A percentile compares a stretch with the other conserved stretches of the same genome.
Conservation (phyloP, 768 basidiomycete species). For the Cyclocybe cylindracea region DNA sequence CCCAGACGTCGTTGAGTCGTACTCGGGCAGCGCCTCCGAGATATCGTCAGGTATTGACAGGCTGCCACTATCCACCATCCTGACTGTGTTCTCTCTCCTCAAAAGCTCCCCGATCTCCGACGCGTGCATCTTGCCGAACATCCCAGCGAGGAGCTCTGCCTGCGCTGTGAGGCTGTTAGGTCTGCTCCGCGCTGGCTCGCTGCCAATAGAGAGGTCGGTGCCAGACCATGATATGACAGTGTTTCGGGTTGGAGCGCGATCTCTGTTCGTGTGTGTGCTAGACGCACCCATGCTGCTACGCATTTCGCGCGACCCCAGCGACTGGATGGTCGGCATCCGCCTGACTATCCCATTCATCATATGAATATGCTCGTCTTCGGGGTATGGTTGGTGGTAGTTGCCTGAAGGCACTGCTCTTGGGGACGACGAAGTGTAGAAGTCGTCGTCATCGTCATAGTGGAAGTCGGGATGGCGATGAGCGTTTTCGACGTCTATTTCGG, state of each 20-base stretch:
- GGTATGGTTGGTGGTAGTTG: slow-evolving; percentile 35
- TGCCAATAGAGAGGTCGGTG: slow-evolving; percentile 18
- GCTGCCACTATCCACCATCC: slow-evolving; percentile 13
- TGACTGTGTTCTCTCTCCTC: slow-evolving; percentile 33
- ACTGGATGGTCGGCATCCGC: slow-evolving; percentile 83
- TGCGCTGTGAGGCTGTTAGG: slow-evolving; percentile 33
- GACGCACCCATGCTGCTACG: slow-evolving; percentile 28
- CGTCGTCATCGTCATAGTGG: slow-evolving; percentile 26
- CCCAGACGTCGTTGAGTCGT: slow-evolving; percentile 13
- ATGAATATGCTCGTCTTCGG: slow-evolving; percentile 52
- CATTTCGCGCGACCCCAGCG: slow-evolving; percentile 66
- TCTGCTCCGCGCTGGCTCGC: slow-evolving; percentile 34
- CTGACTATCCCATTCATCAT: slow-evolving; percentile 66
- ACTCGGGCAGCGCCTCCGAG: slow-evolving; percentile 15
- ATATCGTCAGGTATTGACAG: slow-evolving; percentile 8
- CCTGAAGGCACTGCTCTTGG: slow-evolving; percentile 28
- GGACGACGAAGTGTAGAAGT: slow-evolving; percentile 22
- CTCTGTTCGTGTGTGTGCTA: slow-evolving; percentile 19
- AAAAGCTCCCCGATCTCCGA: slow-evolving; percentile 25
- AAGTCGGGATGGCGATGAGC: slow-evolving; percentile 14
- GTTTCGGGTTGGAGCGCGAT: slow-evolving; percentile 36
- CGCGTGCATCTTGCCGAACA: slow-evolving; percentile 15
- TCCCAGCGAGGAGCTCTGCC: slow-evolving; percentile 29
- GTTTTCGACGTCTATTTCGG: slow-evolving; percentile 12
- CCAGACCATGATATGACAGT: slow-evolving; percentile 30